Evolutionary conservation across 805 yeast species (phyloP), one percentile per base, ranked within the genome.

Genomic region (Kluyveromyces nonfermentans): DNA sequence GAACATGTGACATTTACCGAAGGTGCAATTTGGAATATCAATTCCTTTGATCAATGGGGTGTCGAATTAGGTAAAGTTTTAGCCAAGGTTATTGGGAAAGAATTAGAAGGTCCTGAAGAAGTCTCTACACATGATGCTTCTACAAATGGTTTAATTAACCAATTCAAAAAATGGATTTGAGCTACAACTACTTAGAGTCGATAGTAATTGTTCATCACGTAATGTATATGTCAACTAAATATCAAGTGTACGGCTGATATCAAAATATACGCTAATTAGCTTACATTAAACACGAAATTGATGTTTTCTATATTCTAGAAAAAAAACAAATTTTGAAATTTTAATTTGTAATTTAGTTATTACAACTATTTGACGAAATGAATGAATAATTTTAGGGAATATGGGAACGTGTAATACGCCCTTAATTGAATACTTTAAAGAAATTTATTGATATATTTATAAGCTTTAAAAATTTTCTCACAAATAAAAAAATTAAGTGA

Each of bases 1-100:
- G 98, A 93, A 73, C 96, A 88, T 66, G 78, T 87, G 48, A 90
- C 97, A 35, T 93, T 93, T 71, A 89, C 89, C 47, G 98, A 93
- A 73, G 98, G 98, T 72, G 98, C 98, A 46, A 71, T 93, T 62
- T 90, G 98, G 98, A 93, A 94, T 78, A 89, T 93, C 74, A 93
- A 93, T 81, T 90, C 97, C 16, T 93, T 87, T 65, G 98, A 93
- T 74, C 98, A 93, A 75, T 93, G 97, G 96, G 98, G 98, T 70
- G 98, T 93, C 60, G 98, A 93, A 74, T 84, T 93, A 59, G 98
- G 98, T 67, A 93, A 93, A 74, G 94, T 84, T 43, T 79, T 93
- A 64, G 98, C 98, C 63, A 93, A 93, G 81, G 93, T 77, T 47
- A 90, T 93, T 61, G 90, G 94, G 59, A 77, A 77, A 58, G 97